Evolutionary conservation across 2,329 filamentous ascomycete genomes (phyloP), one percentile per base, ranked within the genome.

Genomic region (Didymella arachidicola): DNA sequence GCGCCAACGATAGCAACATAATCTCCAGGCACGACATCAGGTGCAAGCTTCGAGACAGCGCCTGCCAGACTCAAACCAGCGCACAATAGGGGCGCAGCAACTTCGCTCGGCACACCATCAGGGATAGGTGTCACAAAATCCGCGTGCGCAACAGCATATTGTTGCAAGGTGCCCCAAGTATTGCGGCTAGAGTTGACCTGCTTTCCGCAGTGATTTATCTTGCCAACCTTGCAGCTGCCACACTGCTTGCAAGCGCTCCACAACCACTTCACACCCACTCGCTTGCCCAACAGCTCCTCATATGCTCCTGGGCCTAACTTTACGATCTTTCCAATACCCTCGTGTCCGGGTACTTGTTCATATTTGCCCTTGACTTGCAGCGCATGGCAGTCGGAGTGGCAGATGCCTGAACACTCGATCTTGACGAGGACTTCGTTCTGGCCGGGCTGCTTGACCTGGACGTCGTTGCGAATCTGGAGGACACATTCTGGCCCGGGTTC

Each of bases 1-100:
- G 92, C 92, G 69, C 93, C 93, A 53, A 95, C 90, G 65, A 96
- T 89, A 62, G 90, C 92, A 14, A 96, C 87, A 22, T 82, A 88
- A 74, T 95, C 87, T 19, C 92, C 92, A 1, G 91, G 86, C 46
- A 84, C 81, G 27, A 85, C 87, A 45, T 87, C 87, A 0, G 91
- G 92, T 76, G 92, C 89, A 14, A 89, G 89, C 80, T 93, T 94
- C 81, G 94, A 95, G 56, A 94, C 91, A 2, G 91, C 83, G 0
- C 92, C 92, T 1, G 92, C 96, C 39, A 96, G 80, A 26, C 92
- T 76, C 22, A 77, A 44, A 14, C 74, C 73, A 19, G 74, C 75
- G 42, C 75, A 77, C 2, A 77, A 64, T 29, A 77, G 59, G 26
- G 75, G 75, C 6, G 75, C 75, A 0, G 73, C 74, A 10, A 77